phyloP scores from a whole-genome alignment of 345 rosid genomes.

The Camelina neglecta region DNA sequence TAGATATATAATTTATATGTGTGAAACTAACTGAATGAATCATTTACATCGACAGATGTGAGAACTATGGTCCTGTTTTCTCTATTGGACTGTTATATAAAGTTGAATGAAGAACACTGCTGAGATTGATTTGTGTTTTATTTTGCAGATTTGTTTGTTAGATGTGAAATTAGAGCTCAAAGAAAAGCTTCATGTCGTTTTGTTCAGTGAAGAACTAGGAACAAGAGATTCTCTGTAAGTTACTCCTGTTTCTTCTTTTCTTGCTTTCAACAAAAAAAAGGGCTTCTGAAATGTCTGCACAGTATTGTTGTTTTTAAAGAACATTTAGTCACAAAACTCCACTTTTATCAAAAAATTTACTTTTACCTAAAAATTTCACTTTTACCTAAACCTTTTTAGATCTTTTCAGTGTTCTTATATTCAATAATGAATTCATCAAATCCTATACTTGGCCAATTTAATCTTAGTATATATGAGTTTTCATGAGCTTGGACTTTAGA shows the following conservation, averaged over 20 bases:
- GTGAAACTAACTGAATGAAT: not conserved
- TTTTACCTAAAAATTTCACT: not conserved
- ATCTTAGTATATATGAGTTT: slow-evolving; percentile 7
- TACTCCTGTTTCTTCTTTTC: not conserved
- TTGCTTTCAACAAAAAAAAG: not conserved
- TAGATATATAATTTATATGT: not conserved
- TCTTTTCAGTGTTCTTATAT: not conserved
- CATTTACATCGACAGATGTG: slow-evolving; percentile 1
- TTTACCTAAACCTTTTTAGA: not conserved
- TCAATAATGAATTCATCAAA: slow-evolving; percentile 5
- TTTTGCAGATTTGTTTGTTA: slow-evolving; percentile 57
- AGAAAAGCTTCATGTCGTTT: slow-evolving; percentile 66
- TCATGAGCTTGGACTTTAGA: not conserved
- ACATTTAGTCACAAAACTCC: not conserved
- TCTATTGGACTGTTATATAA: not conserved
- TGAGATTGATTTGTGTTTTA: slow-evolving; percentile 16
- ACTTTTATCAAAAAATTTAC: not conserved
- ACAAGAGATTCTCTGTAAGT: slow-evolving; percentile 86
- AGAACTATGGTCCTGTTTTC: slow-evolving; percentile 15
- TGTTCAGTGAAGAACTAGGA: slow-evolving; percentile 79
- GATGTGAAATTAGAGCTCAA: slow-evolving; percentile 64
- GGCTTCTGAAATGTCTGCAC: no score
- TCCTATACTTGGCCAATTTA: not conserved
- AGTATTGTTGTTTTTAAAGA: not conserved
- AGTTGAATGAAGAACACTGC: slow-evolving; percentile 16